These are phyloP conservation scores for Euclidium syriacum DNA, from an alignment of 345 rosid species.

Conservation along the genomic window DNA sequence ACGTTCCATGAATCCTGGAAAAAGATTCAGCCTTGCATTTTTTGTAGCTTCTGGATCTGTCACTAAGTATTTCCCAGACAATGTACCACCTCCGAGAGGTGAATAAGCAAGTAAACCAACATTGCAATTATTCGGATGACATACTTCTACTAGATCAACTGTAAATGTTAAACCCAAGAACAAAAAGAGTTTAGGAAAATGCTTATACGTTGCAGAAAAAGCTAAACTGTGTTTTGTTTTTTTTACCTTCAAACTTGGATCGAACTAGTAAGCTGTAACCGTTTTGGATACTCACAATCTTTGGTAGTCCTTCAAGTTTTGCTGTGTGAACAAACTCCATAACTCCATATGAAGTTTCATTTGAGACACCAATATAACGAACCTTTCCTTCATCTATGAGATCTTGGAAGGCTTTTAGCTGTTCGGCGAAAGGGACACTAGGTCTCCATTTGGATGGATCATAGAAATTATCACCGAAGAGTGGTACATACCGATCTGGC, in stretches of 20 bases:
- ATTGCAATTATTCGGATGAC: conserved; percentile 82
- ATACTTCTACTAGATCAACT: conserved; percentile 91
- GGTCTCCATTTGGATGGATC: conserved; percentile 76
- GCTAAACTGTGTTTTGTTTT: no score
- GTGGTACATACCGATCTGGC: conserved; percentile 95
- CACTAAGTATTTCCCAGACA: conserved; percentile 72
- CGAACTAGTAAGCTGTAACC: conserved; percentile 73
- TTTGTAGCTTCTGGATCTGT: conserved; percentile 54
- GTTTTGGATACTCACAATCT: conserved; percentile 91
- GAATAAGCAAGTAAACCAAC: conserved; percentile 83
- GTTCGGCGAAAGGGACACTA: conserved; percentile 71
- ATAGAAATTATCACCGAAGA: conserved; percentile 65
- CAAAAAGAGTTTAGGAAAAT: neutral
- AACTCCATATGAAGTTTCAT: conserved; percentile 88
- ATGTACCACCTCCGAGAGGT: conserved; percentile 71
- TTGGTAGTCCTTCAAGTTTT: conserved; percentile 73
- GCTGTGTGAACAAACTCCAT: conserved; percentile 93
- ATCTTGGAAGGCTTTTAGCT: conserved; percentile 74
- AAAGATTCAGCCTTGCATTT: conserved; percentile 71
- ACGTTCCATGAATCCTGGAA: conserved; percentile 91
- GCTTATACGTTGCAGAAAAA: no score
- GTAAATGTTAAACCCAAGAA: conserved; percentile 23
- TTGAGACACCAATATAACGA: conserved; percentile 84
- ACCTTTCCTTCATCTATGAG: conserved; percentile 91
- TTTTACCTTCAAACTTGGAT: conserved; percentile 59